Percentiles rank a stretch among this genome's conserved stretches.
phyloP scores from a whole-genome alignment of 331 rosid genomes.

The Stylosanthes scabra region DNA sequence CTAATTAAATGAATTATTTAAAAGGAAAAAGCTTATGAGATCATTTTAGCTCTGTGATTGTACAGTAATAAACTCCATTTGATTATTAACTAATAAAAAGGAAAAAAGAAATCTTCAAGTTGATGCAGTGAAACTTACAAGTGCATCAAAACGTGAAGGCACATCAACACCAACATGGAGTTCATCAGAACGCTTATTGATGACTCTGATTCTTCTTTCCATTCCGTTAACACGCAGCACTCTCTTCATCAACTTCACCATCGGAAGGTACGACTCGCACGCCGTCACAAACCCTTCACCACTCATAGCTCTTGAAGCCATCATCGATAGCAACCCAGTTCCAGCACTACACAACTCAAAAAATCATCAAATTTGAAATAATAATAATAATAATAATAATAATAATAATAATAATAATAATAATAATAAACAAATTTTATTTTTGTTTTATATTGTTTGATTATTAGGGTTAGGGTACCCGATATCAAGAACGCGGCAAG shows the following conservation, averaged over 20 bases:
- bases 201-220: slow-evolving; percentile 62
- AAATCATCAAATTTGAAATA: neutral
- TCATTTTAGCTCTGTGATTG: slow-evolving; percentile 12
- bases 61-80: neutral
- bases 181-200: slow-evolving; percentile 96
- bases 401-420: too few relatives aligned
- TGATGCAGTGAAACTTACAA: slow-evolving; percentile 58
- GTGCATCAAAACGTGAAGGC: slow-evolving; percentile 69
- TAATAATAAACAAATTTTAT: too few relatives aligned
- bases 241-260: slow-evolving; percentile 91
- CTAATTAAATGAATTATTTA: neutral
- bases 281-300: slow-evolving; percentile 68
- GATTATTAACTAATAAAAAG: neutral
- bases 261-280: slow-evolving; percentile 97
- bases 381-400: too few relatives aligned
- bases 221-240: slow-evolving; percentile 68
- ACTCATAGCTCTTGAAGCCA: slow-evolving; percentile 90
- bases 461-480: slow-evolving; percentile 53
- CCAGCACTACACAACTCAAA: slow-evolving; percentile 68
- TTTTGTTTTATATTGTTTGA: neutral
- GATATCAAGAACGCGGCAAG: slow-evolving; percentile 85
- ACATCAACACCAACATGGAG: slow-evolving; percentile 70
- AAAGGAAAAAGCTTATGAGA: slow-evolving; percentile 24
- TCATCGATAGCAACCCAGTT: slow-evolving; percentile 93
- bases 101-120: slow-evolving; percentile 1